Evolutionary conservation across 1,284 basidiomycete genomes (phyloP), one percentile per base, ranked within the genome.

Genomic region (Microbotryum saponariae): DNA sequence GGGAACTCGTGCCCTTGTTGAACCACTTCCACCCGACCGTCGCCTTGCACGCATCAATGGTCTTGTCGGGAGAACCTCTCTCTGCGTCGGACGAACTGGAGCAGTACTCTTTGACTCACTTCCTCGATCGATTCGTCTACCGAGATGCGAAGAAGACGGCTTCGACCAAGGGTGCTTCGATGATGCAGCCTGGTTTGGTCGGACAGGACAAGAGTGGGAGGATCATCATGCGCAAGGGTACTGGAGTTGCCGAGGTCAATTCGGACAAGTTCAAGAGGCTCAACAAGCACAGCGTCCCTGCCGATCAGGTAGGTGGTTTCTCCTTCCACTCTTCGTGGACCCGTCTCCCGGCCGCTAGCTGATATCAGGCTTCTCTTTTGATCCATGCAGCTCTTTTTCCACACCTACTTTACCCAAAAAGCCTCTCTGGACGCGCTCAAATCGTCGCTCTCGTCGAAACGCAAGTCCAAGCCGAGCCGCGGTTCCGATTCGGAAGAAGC

Each of bases 161-260:
- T 51, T 77, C 83, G 4, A 73, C 77, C 14, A 88, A 86, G 68
- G 88, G 91, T 25, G 81, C 85, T 3, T 89, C 87, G 63, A 88
- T 89, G 65, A 98, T 98, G 96, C 96, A 99, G 77, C 92, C 92
- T n/a, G 84, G 85, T 8, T 86, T 87, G 2, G 82, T 81, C 57
- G 70, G 70, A 16, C 72, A 71, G n/a, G 82, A 82, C 51, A 75
- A 76, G 3, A 84, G 84, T n/a, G 82, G 83, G 5, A 78, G 78
- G 50, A 82, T 96, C 78, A 60, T 86, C 67, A 78, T 88, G 59
- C 74, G 86, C 66, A 86, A 85, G 74, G 88, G 90, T 9, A 83
- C 75, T 9, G 71, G 70, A 54, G 78, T 77, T 48, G 75, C 68
- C 42, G 77, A 83, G 63, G 83, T 94, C 61, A 94, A 96, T 73